A percentile compares a stretch with the other conserved stretches of the same genome.
Conservation (phyloP, 139 green algal species). For the Tetradesmus lagerheimii region DNA sequence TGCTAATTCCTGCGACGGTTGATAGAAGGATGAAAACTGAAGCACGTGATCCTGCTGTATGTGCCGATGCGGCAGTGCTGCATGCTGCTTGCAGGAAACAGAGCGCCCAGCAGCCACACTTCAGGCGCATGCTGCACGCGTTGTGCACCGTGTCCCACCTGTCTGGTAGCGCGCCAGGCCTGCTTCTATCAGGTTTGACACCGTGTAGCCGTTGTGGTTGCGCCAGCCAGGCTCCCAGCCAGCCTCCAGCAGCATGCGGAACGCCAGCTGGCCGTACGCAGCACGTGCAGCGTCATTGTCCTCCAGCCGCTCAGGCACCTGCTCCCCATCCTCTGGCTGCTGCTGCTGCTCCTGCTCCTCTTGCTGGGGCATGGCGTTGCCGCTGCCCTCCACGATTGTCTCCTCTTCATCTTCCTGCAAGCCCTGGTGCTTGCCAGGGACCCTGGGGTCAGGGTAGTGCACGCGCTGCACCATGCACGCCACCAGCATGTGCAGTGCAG, state of each 20-base stretch:
- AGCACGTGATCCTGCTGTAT: too few species aligned
- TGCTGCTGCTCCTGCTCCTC: conserved; percentile 33
- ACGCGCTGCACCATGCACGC: conserved; percentile 39
- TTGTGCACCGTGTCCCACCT: background rate
- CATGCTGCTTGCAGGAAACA: background rate
- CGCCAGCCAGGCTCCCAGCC: conserved; percentile 14
- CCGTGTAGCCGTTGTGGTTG: conserved; percentile 34
- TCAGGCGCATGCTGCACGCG: too few species aligned
- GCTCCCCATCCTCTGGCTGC: background rate
- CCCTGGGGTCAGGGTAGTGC: conserved; percentile 19
- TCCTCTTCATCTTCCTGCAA: background rate
- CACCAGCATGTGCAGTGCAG: conserved; percentile 46
- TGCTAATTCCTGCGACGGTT: too few species aligned
- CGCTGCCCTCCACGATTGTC: background rate
- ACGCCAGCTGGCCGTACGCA: conserved; percentile 17
- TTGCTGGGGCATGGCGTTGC: background rate
- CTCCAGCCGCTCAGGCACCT: background rate
- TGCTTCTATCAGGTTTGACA: conserved; percentile 15
- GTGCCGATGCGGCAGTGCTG: too few species aligned
- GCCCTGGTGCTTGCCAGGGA: background rate
- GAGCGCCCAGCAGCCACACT: background rate
- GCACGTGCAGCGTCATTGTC: conserved; percentile 34
- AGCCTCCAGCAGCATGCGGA: conserved; percentile 31
- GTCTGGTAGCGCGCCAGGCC: conserved; percentile 29
- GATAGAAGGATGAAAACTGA: too few species aligned